Evolutionary conservation across 164 flowering plant species (phyloP), one percentile per base, ranked within the genome.

Genomic region (Macadamia integrifolia): DNA sequence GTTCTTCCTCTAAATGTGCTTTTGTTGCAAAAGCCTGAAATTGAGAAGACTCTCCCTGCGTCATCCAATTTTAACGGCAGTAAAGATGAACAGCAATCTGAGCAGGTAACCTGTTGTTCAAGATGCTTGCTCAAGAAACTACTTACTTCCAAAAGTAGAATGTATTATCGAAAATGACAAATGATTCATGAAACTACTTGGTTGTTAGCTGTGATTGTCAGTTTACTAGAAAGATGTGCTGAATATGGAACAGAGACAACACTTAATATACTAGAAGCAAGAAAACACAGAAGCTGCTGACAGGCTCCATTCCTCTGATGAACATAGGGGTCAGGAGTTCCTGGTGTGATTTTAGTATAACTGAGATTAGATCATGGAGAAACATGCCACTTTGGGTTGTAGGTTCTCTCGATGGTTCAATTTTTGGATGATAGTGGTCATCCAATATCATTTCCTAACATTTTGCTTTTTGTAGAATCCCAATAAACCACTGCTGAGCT

Each of bases 21-120:
- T 69, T 49, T 66, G 18, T 52, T 66, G 67, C 67, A 64, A 59
- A 72, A 79, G 35, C 46, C n/a, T 49, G 62, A 63, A n/a, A 13
- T 14, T 8, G 65, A 55, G 46, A 64, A 57, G 23, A 32, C 74
- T 18, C 13, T 29, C 1, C 1, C 57, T 44, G 65, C 43, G 57
- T 61, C 77, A 28, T 62, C 75, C 6, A 60, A 43, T 44, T 9
- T 57, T 23, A 66, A 72, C 32, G 71, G 70, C 7, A 53, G 48
- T 32, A 71, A 78, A 53, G 66, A 11, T 62, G 62, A 66, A 29
- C 73, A 71, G 40, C 68, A 70, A 42, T 64, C 74, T 64, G 56
- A 67, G 71, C 77, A 77, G 88, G 92, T 83, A 71, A 18, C 56
- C 58, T 60, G 23, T 70, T 52, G 53, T 28, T 57, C 61, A 40